Percentiles rank a stretch among this genome's conserved stretches.
Conservation (phyloP, 163 green algal genomes). For the Scenedesmus sp. region DNA sequence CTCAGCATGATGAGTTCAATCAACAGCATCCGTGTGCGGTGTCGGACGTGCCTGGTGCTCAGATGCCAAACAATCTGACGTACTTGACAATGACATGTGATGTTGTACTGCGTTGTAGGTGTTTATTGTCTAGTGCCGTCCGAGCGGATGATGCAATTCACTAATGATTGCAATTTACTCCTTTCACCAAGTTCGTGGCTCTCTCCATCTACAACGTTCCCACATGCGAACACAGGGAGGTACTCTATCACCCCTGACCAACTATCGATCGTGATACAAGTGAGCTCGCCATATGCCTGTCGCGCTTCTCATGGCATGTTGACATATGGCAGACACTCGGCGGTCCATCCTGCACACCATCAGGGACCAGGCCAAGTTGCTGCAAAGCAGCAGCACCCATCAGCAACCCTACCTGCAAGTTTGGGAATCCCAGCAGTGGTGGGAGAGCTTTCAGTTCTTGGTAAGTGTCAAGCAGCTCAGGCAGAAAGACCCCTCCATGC, state of each 20-base stretch:
- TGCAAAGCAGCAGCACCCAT: constrained; percentile 30
- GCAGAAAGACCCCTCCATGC: neutral
- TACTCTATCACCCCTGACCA: neutral
- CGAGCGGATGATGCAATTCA: neutral
- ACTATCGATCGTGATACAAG: neutral
- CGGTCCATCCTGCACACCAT: constrained; percentile 26
- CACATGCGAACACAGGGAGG: too few species aligned
- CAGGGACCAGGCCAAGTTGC: constrained; percentile 27
- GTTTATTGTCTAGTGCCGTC: neutral
- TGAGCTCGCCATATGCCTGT: neutral
- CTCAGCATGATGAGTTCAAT: neutral
- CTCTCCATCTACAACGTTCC: too few species aligned
- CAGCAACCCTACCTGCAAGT: neutral
- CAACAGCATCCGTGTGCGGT: neutral
- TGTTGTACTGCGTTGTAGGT: neutral
- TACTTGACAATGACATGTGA: neutral
- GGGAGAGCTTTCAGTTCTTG: constrained; percentile 55
- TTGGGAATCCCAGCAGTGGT: constrained; percentile 52
- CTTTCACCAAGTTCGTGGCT: too few species aligned
- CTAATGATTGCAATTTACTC: too few species aligned
- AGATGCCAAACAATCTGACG: neutral
- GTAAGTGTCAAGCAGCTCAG: neutral
- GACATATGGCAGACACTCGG: neutral
- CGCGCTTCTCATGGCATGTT: neutral
- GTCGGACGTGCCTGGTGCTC: neutral